phyloP scores from a whole-genome alignment of 169 alveolate species.

The Theileria parva region DNA sequence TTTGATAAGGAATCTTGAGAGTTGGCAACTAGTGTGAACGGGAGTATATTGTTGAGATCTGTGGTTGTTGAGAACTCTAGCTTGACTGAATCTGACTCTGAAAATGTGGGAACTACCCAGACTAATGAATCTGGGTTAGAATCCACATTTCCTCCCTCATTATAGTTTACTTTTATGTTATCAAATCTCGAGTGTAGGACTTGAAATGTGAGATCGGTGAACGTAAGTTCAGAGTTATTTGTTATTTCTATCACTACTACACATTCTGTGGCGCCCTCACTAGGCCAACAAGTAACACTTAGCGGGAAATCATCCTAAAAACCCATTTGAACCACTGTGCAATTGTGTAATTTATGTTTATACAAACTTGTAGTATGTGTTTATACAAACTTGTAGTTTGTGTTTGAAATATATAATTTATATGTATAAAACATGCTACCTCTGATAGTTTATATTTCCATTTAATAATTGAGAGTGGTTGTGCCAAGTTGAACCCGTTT shows the following conservation, averaged over 20 bases:
- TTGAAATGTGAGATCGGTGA: slow-evolving; percentile 43
- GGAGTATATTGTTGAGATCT: slow-evolving; percentile 60
- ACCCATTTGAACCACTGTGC: neutral
- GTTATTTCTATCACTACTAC: slow-evolving; percentile 57
- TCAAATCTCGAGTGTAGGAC: slow-evolving; percentile 48
- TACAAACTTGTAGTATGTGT: neutral
- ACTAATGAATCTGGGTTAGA: slow-evolving; percentile 44
- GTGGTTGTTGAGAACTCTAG: slow-evolving; percentile 48
- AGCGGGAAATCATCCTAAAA: slow-evolving; percentile 50
- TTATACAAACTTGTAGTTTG: neutral
- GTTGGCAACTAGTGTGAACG: slow-evolving; percentile 57
- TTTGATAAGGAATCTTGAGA: slow-evolving; percentile 30
- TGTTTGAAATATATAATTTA: neutral
- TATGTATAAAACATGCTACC: slow-evolving; percentile 5
- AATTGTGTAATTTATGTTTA: neutral
- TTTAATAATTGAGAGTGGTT: slow-evolving; percentile 52
- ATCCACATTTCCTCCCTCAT: slow-evolving; percentile 49
- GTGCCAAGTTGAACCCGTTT: slow-evolving; percentile 42
- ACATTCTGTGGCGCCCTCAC: slow-evolving; percentile 29
- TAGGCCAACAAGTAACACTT: slow-evolving; percentile 65
- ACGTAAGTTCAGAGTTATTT: slow-evolving; percentile 30
- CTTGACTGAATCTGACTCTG: slow-evolving; percentile 31
- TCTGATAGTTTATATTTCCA: slow-evolving; percentile 64
- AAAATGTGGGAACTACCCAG: slow-evolving; percentile 44
- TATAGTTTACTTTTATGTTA: slow-evolving; percentile 28